Evolutionary conservation across 129 eudicot genomes (phyloP), one percentile per base, ranked within the genome.

Genomic region (Artemisia argyi): DNA sequence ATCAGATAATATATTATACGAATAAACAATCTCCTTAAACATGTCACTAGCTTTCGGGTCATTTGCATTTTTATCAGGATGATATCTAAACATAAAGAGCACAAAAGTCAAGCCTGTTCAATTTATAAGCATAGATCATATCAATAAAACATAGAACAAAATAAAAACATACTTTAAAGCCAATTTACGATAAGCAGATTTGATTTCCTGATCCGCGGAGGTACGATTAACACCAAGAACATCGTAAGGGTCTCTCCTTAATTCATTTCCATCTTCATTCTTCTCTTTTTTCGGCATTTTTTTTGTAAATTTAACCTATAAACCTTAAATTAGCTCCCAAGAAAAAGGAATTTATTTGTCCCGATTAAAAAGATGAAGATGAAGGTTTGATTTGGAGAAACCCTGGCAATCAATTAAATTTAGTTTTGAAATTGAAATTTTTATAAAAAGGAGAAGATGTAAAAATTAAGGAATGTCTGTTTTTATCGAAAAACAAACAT

Each of bases 61-160:
- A 77, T 90, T 90, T 74, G 92, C 91, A 72, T 89, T 90, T 79
- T 93, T 89, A 83, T 89, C 97, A 3, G 97, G 98, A 81, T 93
- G 95, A 76, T 85, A 87, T 85, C 95, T 91, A 71, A 61, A 69
- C 48, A 76, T 20, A 26, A 68, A 32, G 59, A 46, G 1, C 51
- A 20, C 62, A 16, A 10, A 2, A 26, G 32, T 73, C 18, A 48
- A 28, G 15, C 49, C 18, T 39, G 46, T 39, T 39, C 46, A 39
- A 39, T 5, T 39, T 7, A 7, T 39, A 39, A 39, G 46, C 51
- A 35, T 50, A 56, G 28, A 42, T 49, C 44, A 66, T 30, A 60
- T 32, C 22, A 48, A 30, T 16, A 0, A 47, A 44, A 60, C n/a
- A 42, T 11, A 61, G 2, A 35, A 11, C 24, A 11, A 56, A 39